These are phyloP conservation scores for Epicoccum nigrum DNA, from an alignment of 2,329 filamentous ascomycete species.

Conservation along the genomic window DNA sequence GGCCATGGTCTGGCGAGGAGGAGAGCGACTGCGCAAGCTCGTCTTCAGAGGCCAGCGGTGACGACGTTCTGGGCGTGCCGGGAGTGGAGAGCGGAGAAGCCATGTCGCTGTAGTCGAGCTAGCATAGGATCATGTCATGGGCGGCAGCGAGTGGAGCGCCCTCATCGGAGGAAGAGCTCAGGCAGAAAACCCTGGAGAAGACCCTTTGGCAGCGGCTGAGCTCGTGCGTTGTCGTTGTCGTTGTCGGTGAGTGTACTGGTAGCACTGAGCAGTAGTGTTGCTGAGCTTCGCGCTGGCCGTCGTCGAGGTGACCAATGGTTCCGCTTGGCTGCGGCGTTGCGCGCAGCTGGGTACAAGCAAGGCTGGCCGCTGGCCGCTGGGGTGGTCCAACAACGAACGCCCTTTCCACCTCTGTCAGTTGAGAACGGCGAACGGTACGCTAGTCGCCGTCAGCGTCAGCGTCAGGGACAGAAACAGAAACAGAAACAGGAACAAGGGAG, in stretches of 20 bases:
- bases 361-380: no score
- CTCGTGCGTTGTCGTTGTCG: conserved; percentile 28
- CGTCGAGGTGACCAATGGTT: conserved; percentile 9
- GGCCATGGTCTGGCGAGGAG: conserved; percentile 32
- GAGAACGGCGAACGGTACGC: not conserved
- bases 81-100: conserved; percentile 39
- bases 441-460: not conserved
- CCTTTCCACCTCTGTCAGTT: conserved; percentile 2
- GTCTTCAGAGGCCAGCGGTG: conserved; percentile 38
- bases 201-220: conserved; percentile 30
- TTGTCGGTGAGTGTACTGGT: no score
- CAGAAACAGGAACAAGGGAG: not conserved
- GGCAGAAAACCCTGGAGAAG: conserved; percentile 23
- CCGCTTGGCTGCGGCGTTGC: conserved; percentile 10
- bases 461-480: not conserved
- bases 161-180: conserved; percentile 34
- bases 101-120: conserved; percentile 36
- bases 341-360: conserved; percentile 7
- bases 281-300: conserved; percentile 4
- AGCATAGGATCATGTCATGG: conserved; percentile 34
- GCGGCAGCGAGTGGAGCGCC: conserved; percentile 32
- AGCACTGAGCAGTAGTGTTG: not conserved
- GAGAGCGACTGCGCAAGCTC: conserved; percentile 26
- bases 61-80: conserved; percentile 34
- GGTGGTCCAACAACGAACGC: conserved; percentile 1